Conservation (phyloP, 768 basidiomycete species). For the Phaffia tasmanica region DNA sequence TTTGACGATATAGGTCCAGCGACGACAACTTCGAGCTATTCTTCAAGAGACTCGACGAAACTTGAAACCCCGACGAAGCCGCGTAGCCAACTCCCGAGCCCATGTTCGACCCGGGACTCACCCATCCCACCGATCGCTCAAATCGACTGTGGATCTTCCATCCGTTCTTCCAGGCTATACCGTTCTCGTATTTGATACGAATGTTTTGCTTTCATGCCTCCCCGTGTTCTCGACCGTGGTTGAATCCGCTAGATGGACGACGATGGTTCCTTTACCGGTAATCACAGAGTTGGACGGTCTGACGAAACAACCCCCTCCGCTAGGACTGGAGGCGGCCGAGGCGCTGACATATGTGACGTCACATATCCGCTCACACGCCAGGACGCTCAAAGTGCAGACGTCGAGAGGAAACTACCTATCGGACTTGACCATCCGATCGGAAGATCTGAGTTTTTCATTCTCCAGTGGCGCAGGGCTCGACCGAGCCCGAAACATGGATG, state of each 20-base stretch:
- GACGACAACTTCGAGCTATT: constrained; percentile 19
- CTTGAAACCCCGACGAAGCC: background rate
- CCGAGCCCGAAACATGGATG: constrained; percentile 76
- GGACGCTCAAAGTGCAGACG: constrained; percentile 85
- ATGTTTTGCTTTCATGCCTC: constrained; percentile 78
- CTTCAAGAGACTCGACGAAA: constrained; percentile 8
- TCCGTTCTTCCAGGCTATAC: constrained; percentile 73
- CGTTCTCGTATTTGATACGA: constrained; percentile 84
- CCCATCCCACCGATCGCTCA: constrained; percentile 7
- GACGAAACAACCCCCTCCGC: constrained; percentile 47
- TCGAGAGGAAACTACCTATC: constrained; percentile 86
- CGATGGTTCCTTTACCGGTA: constrained; percentile 73
- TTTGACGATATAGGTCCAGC: constrained; percentile 11
- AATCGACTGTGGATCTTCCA: background rate
- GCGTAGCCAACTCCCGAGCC: constrained; percentile 23
- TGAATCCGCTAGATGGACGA: constrained; percentile 71
- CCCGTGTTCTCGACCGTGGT: constrained; percentile 60
- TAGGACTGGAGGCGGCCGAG: constrained; percentile 61
- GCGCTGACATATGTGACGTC: constrained; percentile 66
- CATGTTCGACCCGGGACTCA: background rate
- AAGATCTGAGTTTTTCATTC: constrained; percentile 54
- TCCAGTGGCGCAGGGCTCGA: constrained; percentile 14
- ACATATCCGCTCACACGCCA: constrained; percentile 60
- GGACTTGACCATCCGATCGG: constrained; percentile 67
- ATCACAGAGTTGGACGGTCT: constrained; percentile 97